phyloP scores from a whole-genome alignment of 169 alveolate species.

The Eimeria acervulina region DNA sequence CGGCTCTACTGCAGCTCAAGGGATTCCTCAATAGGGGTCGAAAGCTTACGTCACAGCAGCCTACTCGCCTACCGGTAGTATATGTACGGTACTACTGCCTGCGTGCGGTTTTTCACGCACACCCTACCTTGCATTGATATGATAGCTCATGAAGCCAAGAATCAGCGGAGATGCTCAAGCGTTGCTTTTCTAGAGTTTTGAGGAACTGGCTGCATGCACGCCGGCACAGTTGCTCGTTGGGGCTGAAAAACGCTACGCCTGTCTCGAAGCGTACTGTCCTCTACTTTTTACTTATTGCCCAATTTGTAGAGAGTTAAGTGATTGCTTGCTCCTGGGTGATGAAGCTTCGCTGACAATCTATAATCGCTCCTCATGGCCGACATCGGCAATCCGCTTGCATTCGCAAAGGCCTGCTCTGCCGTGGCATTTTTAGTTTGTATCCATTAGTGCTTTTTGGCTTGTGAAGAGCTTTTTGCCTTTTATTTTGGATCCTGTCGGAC shows the following conservation, averaged over 20 bases:
- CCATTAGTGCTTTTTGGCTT: not conserved
- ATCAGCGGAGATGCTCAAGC: not conserved
- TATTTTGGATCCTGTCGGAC: not conserved
- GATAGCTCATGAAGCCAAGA: not conserved
- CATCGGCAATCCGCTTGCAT: not conserved
- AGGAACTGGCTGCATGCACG: conserved; percentile 3
- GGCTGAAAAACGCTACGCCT: not conserved
- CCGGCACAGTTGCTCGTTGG: not conserved
- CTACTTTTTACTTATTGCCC: not conserved
- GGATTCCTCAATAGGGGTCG: too few species aligned
- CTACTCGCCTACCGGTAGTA: not conserved
- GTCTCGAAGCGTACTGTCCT: not conserved
- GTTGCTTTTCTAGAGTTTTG: not conserved
- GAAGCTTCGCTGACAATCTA: not conserved
- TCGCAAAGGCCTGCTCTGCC: not conserved
- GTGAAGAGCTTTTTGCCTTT: not conserved
- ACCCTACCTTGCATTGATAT: not conserved
- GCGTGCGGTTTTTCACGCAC: not conserved
- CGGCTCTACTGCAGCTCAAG: too few species aligned
- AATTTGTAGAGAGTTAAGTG: not conserved
- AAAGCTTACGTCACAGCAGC: too few species aligned
- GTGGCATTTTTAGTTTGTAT: not conserved
- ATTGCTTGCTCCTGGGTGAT: not conserved
- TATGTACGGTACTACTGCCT: not conserved
- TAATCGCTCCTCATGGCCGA: not conserved